Percentiles rank a stretch among this genome's conserved stretches.
Evolutionary conservation across 345 rosid species (phyloP).

Genomic region (Ailanthus altissimus): DNA sequence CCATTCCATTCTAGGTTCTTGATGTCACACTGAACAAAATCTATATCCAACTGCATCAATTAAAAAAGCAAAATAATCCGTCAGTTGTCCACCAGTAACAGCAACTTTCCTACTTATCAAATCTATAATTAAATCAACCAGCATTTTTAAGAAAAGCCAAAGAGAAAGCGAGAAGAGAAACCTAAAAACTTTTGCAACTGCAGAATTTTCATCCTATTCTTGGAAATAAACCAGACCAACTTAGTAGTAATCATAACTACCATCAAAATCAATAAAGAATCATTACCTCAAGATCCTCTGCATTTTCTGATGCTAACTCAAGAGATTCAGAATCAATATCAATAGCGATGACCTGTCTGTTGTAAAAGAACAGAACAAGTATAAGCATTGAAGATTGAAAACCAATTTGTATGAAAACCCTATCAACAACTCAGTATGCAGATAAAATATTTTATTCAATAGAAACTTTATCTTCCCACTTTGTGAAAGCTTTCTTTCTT

Average conservation of each 20-base stretch:
- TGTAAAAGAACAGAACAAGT: neutral
- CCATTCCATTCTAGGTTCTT: constrained; percentile 67
- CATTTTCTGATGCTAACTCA: constrained; percentile 69
- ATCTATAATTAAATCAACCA: neutral
- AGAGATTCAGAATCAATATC: constrained; percentile 81
- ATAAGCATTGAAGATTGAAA: neutral
- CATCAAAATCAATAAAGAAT: constrained; percentile 5
- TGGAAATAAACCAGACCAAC: neutral
- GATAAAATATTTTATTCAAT: neutral
- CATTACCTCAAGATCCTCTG: constrained; percentile 81
- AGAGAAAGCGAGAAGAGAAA: constrained; percentile 4
- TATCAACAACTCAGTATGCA: neutral
- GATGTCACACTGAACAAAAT: constrained; percentile 73
- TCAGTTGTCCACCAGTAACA: constrained; percentile 15
- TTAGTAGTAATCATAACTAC: neutral
- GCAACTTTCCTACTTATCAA: neutral
- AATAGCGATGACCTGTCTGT: constrained; percentile 74
- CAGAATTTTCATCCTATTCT: neutral
- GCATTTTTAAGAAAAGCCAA: neutral
- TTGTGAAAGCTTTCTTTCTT: too few species aligned
- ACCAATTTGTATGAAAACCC: neutral
- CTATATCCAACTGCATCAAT: constrained; percentile 67
- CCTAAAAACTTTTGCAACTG: neutral
- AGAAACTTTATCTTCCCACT: neutral
- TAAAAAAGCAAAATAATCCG: neutral